phyloP scores from a whole-genome alignment of 169 alveolate species.

The Cryptosporidium andersoni region DNA sequence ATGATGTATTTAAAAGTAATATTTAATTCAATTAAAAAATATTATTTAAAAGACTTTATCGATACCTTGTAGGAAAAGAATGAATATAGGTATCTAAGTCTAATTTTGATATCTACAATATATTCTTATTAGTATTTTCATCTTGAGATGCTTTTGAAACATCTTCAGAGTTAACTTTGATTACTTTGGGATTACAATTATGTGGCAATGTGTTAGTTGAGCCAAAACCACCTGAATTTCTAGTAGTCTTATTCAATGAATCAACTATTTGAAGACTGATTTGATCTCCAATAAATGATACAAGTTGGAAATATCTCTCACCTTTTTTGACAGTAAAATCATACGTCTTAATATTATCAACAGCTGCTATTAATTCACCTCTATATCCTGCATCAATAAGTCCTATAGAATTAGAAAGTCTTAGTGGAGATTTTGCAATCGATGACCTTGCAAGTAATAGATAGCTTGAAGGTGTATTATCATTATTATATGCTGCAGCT shows the following conservation, averaged over 20 bases:
- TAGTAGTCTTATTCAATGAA: constrained; percentile 82
- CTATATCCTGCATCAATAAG: constrained; percentile 90
- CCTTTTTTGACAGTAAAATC: constrained; percentile 86
- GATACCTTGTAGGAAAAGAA: too few species aligned
- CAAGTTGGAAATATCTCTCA: constrained; percentile 80
- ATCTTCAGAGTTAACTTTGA: background rate
- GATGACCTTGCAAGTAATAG: constrained; percentile 87
- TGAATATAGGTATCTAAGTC: too few species aligned
- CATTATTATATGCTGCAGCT: constrained; percentile 84
- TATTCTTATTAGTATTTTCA: constrained; percentile 1
- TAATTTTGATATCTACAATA: background rate
- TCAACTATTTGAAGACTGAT: constrained; percentile 84
- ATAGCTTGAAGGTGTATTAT: constrained; percentile 73
- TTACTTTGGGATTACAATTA: constrained; percentile 11
- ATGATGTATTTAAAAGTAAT: too few species aligned
- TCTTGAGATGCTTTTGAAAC: too few species aligned
- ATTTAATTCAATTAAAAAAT: too few species aligned
- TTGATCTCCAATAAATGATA: constrained; percentile 86
- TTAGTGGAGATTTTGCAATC: constrained; percentile 88
- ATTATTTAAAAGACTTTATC: too few species aligned
- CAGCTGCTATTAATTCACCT: constrained; percentile 87
- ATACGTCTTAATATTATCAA: constrained; percentile 86
- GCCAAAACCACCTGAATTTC: constrained; percentile 91
- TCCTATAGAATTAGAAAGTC: constrained; percentile 89
- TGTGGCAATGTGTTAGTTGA: constrained; percentile 78